phyloP scores from a whole-genome alignment of 78 protist species.

The Isochrysis galbana region DNA sequence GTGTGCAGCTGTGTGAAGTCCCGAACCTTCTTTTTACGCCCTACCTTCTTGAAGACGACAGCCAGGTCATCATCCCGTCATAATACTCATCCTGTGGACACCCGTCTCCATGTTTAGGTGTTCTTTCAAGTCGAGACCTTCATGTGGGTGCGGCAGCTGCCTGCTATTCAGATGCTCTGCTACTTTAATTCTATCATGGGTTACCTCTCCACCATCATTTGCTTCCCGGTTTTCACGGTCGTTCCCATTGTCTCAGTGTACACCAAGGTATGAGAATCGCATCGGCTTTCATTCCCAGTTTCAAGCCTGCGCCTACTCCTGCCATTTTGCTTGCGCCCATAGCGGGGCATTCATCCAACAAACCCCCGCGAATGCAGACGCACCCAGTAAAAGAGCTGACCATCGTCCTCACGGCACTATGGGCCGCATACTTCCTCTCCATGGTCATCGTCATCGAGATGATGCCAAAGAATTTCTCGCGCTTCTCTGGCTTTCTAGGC shows the following conservation, averaged over 20 bases:
- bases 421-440: neutral
- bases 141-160: conserved; percentile 25
- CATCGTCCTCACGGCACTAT: neutral
- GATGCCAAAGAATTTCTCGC: neutral
- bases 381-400: neutral
- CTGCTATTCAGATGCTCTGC: neutral
- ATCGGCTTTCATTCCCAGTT: too few species aligned
- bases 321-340: too few species aligned
- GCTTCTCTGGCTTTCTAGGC: neutral
- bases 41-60: too few species aligned
- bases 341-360: too few species aligned
- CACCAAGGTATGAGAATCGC: too few species aligned
- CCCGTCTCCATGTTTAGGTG: too few species aligned
- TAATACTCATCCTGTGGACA: too few species aligned
- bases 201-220: conserved; percentile 1
- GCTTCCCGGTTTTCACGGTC: neutral
- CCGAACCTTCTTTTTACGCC: too few species aligned
- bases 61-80: too few species aligned
- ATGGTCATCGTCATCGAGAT: neutral
- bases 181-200: conserved; percentile 9
- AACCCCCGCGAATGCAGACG: too few species aligned
- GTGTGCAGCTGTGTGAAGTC: too few species aligned
- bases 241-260: neutral
- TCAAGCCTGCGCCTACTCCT: too few species aligned
- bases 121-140: conserved; percentile 1